Evolutionary conservation across 495 filamentous ascomycete species (phyloP), one percentile per base, ranked within the genome.

Genomic region (Lentithecium fluviatile): DNA sequence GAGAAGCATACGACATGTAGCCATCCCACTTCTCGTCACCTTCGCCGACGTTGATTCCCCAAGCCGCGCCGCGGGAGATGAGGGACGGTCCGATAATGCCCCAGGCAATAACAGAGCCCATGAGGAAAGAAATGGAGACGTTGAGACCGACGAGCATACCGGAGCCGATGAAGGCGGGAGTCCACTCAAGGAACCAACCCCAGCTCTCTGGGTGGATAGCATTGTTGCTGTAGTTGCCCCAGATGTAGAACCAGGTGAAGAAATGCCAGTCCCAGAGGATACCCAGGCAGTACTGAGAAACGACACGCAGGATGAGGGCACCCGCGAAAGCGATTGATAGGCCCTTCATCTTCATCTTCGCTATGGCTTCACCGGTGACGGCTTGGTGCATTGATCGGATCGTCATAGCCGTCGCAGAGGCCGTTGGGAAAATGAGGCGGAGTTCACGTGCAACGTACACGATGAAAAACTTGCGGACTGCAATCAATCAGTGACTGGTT

Each of bases 241-340:
- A 86, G 57, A 83, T 82, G 62, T 77, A 82, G 63, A 85, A 79
- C 83, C 83, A 86, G 15, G 78, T 82, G 62, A 84, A 84, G 49
- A 82, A 64, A 63, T 87, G 84, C 84, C 84, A 87, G 65, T 86
- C 84, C 75, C 83, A 88, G 24, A 88, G 72, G 45, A 87, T 79
- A 37, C 85, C 85, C 15, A 82, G 66, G 34, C 81, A 82, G 62
- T 87, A 88, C 45, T 84, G 79, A 2, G 82, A 84, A 1, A 73
- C 79, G 45, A 87, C 77, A 46, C 85, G 78, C 55, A 83, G 81
- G 55, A 72, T 52, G 25, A 85, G 69, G 7, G 81, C 77, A 43
- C 63, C 52, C 13, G 54, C 10, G 58, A 88, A 88, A n/a, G 81
- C 73, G 37, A 77, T 64, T 6, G 61, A 66, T 17, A 88, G 75